Base-by-base conservation (phyloP, 805 yeast species). In the Nakazawaea ambrosiae region DNA sequence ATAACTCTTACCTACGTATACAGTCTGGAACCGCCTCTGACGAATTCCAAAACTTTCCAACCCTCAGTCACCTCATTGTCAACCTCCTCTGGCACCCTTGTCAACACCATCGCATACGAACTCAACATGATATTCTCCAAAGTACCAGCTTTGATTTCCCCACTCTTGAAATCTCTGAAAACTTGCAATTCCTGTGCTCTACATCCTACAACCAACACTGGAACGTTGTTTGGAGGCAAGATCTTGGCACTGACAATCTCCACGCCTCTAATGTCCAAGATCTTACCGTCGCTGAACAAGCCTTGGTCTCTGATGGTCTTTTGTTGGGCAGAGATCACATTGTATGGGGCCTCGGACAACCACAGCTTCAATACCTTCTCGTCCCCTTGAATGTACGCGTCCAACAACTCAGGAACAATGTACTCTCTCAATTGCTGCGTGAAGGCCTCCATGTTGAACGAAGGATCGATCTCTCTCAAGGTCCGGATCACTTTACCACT, bases 261-360 rank as follows among this genome's bases (percentile, higher is more conserved):
- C 30, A 89, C 94, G 36, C 95, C 95, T 65, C 99, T 78, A 49
- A 92, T 85, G 57, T 92, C 99, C 53, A 92, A 70, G 45, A 92
- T 86, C 47, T 78, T 77, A 31, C 96, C 90, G 51, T 92, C 98
- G 11, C 96, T 79, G 53, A 84, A 85, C 38, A 90, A 66, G 5
- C 94, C 94, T 60, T 89, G 95, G 51, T 89, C 95, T 55, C 82
- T 75, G 58, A 87, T 78, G 55, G 85, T 94, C 61, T 92, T 92
- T 58, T 90, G 88, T 58, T 84, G 86, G 24, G 96, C 95, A 48
- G 83, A 76, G 75, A 95, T 87, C 42, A 92, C 94, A 57, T 90
- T 90, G 66, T 65, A 90, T 31, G 98, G 97, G 20, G 97, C 97
- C 63, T 92, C 98, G 34, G 94, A 81, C 42, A 92, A 75, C 99